Conservation (phyloP, 345 rosid genomes). For the Kernera saxatilis region DNA sequence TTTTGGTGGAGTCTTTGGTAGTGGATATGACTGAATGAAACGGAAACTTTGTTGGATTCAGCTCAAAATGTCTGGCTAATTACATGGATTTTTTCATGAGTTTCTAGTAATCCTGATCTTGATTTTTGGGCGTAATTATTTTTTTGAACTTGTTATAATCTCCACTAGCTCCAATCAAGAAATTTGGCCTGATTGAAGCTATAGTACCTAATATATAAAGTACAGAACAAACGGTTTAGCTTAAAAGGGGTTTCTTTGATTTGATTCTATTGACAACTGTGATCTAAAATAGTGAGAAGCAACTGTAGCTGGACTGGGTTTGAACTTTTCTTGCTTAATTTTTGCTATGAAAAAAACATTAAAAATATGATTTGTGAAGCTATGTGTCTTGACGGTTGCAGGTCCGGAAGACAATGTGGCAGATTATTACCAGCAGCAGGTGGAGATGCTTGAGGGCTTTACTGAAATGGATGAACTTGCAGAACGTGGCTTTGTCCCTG, state of each 20-base stretch:
- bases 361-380: neutral
- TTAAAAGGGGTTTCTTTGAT: neutral
- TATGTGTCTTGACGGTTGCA: slow-evolving; percentile 28
- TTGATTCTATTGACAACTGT: neutral
- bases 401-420: slow-evolving; percentile 93
- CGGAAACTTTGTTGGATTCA: neutral
- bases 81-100: neutral
- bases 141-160: neutral
- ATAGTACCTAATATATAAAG: neutral
- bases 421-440: slow-evolving; percentile 95
- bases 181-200: neutral
- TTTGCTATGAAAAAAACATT: neutral
- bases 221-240: neutral
- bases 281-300: neutral
- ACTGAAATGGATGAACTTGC: slow-evolving; percentile 93
- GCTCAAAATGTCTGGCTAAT: neutral
- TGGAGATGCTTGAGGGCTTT: slow-evolving; percentile 93
- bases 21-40: neutral
- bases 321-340: neutral
- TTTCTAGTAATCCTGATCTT: neutral
- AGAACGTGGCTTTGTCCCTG: slow-evolving; percentile 87
- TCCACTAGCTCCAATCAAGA: neutral
- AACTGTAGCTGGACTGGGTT: neutral
- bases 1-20: neutral
- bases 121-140: neutral